Base-by-base conservation (phyloP, 192 early-diverging fungal species). In the Glomus cerebriforme region DNA sequence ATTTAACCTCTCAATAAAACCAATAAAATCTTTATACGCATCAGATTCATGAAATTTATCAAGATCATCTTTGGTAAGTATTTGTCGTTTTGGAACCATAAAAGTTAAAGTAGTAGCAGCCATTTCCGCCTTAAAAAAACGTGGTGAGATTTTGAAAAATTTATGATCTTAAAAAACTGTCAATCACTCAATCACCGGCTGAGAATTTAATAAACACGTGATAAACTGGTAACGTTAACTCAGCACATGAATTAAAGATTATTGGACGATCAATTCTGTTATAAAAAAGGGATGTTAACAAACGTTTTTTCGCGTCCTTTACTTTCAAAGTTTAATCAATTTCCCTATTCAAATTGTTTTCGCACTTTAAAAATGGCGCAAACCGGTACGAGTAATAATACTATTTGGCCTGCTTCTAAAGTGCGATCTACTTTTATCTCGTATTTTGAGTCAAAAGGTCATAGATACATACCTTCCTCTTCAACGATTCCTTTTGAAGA, bases 401-500 rank as follows among this genome's bases (percentile, higher is more conserved):
- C 6, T 54, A n/a, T 4, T 59, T 99, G 97, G 97, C 88, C 94
- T 39, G 93, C 92, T 39, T 79, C 79, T 58, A 91, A 88, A 68
- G 95, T 97, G 64, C 93, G 97, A 77, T 85, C 91, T 39, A 94
- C 95, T 66, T 99, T 97, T 84, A 91, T 97, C 85, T 89, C 92
- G 74, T 97, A 88, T 82, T 99, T 96, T 85, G 88, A 93, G 72
- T 75, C 89, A 73, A 83, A 92, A 73, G 88, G 82, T 15, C 96
- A 97, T 79, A 85, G 85, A 26, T 91, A 93, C 81, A 91, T 95
- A 32, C 89, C 91, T 43, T 97, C 95, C n/a, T 97, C 96, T 31
- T 84, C 96, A 2, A 97, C 96, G 1, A 91, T 99, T 78, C 97
- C 97, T 34, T 92, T 95, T 82, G 95, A 96, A 81, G 97, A 99